Evolutionary conservation across 83 land plant species (phyloP), one percentile per base, ranked within the genome.

Genomic region (Thuja plicata): DNA sequence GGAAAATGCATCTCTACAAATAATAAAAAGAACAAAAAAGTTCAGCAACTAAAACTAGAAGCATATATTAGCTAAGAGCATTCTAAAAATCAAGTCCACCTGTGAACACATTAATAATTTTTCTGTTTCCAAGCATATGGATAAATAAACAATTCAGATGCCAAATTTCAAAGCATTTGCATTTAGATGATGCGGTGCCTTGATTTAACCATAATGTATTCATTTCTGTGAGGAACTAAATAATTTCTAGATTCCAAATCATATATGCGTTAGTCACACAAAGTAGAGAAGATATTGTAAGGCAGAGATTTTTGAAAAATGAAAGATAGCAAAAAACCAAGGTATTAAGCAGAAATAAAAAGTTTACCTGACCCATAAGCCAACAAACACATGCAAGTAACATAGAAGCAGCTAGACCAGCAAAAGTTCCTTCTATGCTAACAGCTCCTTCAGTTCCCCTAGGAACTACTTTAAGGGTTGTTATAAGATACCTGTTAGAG

Each of bases 361-460:
- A 34, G 6, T 19, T 38, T 89, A 96, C 97, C 95, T 92, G 48
- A 73, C 92, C 90, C 50, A 94, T 38, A 15, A 90, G 66, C 90
- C 85, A 94, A 45, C 93, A 94, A 90, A 94, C 86, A 77, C 71
- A 89, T 8, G 96, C 94, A 89, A 97, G 98, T 88, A 94, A 21
- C 45, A 94, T 76, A 82, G 99, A 89, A 54, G 96, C 98, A 74
- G 94, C 86, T 71, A 97, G 91, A 40, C 99, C 99, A 87, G 99
- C 98, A 89, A 94, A 13, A n/a, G 99, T 98, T 87, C 98, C 99
- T 54, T 95, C 97, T 41, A 95, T 78, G 88, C 99, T 98, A 1
- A 98, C 95, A 87, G 98, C 98, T 83, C 99, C 99, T 91, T 97
- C 99, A 40, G 97, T 96, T 73, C 98, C 98, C 76, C 97, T 90